Conservation (phyloP, 1,139 yeast genomes). For the Geotrichum candidum region DNA sequence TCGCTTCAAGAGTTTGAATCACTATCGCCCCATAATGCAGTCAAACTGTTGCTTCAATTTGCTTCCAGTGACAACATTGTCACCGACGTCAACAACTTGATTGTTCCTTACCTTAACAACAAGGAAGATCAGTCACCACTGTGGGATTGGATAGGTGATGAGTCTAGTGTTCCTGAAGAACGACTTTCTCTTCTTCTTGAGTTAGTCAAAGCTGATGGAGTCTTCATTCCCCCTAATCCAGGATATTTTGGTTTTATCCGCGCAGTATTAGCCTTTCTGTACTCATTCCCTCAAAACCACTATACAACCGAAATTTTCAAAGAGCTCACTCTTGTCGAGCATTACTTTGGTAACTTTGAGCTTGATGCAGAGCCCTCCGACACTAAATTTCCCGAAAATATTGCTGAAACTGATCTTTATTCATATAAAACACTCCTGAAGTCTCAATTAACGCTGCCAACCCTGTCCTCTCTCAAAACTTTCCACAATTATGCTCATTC, state of each 20-base stretch:
- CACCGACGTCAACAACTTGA: constrained; percentile 24
- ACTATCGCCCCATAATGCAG: constrained; percentile 13
- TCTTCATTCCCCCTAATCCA: constrained; percentile 9
- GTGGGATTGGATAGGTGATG: constrained; percentile 21
- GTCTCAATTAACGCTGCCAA: constrained; percentile 8
- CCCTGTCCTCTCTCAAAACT: constrained; percentile 5
- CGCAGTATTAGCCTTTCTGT: constrained; percentile 10
- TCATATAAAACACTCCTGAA: constrained; percentile 8
- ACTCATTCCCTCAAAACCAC: constrained; percentile 8
- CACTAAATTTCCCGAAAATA: constrained; percentile 13
- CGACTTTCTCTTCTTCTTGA: constrained; percentile 8
- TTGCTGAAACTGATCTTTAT: constrained; percentile 8
- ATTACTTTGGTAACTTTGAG: constrained; percentile 13
- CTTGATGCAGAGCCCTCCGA: constrained; percentile 16
- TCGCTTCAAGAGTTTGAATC: constrained; percentile 22
- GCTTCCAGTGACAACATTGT: constrained; percentile 20
- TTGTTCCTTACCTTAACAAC: constrained; percentile 24
- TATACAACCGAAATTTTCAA: constrained; percentile 12
- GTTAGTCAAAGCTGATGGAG: constrained; percentile 10
- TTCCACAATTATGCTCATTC: constrained; percentile 14
- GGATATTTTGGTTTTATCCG: constrained; percentile 5
- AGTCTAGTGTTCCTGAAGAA: constrained; percentile 2
- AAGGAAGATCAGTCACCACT: constrained; percentile 20
- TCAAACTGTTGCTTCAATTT: constrained; percentile 19
- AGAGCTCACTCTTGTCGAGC: constrained; percentile 14